These are phyloP conservation scores for Plenodomus biglobosus DNA, from an alignment of 2,329 filamentous ascomycete species.

Conservation along the genomic window DNA sequence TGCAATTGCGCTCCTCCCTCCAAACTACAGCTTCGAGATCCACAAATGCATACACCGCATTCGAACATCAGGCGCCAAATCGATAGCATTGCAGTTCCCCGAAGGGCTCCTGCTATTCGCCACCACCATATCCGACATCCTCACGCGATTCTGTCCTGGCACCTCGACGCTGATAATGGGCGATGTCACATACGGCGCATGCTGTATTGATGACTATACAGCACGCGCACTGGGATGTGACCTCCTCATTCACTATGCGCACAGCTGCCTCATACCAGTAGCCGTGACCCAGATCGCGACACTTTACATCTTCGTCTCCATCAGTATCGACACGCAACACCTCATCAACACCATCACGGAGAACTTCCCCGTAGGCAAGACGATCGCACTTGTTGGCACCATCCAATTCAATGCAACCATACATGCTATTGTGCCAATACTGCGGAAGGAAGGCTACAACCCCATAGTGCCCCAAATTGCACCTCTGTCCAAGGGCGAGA, in stretches of 20 bases:
- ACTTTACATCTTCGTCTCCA: conserved; percentile 97
- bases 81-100: conserved; percentile 93
- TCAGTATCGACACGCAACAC: conserved; percentile 89
- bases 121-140: conserved; percentile 94
- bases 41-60: conserved; percentile 97
- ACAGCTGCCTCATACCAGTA: conserved; percentile 93
- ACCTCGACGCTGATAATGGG: conserved; percentile 97
- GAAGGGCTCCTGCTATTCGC: conserved; percentile 94
- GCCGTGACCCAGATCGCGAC: conserved; percentile 97
- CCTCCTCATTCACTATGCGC: conserved; percentile 92
- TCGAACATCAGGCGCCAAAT: conserved; percentile 73
- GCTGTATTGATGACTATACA: conserved; percentile 98
- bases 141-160: conserved; percentile 89
- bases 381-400: conserved; percentile 89
- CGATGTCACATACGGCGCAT: conserved; percentile 97
- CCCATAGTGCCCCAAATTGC: conserved; percentile 89
- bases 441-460: conserved; percentile 82
- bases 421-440: conserved; percentile 74
- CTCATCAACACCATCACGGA: conserved; percentile 82
- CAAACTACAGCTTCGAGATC: conserved; percentile 99
- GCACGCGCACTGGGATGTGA: conserved; percentile 92
- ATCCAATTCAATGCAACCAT: conserved; percentile 99
- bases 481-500: conserved; percentile 91
- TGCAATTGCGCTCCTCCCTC: conserved; percentile 81
- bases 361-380: conserved; percentile 84